Evolutionary conservation across 495 filamentous ascomycete species (phyloP).

Genomic region (Neurospora sp.): DNA sequence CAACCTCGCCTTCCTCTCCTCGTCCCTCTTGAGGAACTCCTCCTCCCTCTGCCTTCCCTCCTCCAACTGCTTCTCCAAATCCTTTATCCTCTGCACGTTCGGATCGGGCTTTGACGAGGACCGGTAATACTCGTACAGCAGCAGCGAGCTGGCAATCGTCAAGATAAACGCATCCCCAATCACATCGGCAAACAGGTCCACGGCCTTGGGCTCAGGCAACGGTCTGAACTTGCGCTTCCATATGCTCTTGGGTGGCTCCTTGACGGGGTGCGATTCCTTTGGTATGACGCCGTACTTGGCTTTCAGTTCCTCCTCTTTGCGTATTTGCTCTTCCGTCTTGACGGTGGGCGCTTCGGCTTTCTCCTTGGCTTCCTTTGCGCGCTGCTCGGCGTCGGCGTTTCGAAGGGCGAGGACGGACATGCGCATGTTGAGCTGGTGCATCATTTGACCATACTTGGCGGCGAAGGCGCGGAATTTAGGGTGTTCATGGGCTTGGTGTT

Average conservation of each 20-base stretch:
- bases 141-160: conserved; percentile 62
- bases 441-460: conserved; percentile 53
- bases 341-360: conserved; percentile 68
- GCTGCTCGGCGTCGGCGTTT: conserved; percentile 54
- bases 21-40: conserved; percentile 50
- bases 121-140: conserved; percentile 73
- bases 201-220: conserved; percentile 83
- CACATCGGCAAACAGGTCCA: conserved; percentile 92
- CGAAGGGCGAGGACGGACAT: conserved; percentile 76
- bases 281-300: conserved; percentile 32
- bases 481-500: conserved; percentile 89
- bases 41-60: conserved; percentile 49
- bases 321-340: conserved; percentile 64
- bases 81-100: conserved; percentile 54
- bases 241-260: conserved; percentile 28
- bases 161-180: conserved; percentile 88
- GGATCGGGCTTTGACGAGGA: conserved; percentile 65
- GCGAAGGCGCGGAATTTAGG: conserved; percentile 79
- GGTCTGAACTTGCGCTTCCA: conserved; percentile 52
- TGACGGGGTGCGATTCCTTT: conserved; percentile 24
- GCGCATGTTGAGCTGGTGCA: conserved; percentile 92
- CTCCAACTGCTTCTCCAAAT: conserved; percentile 56
- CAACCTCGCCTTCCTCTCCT: conserved; percentile 50
- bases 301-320: conserved; percentile 48
- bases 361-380: conserved; percentile 45